Evolutionary conservation across 2,329 filamentous ascomycete genomes (phyloP), one percentile per base, ranked within the genome.

Genomic region (Colletotrichum higginsianum): DNA sequence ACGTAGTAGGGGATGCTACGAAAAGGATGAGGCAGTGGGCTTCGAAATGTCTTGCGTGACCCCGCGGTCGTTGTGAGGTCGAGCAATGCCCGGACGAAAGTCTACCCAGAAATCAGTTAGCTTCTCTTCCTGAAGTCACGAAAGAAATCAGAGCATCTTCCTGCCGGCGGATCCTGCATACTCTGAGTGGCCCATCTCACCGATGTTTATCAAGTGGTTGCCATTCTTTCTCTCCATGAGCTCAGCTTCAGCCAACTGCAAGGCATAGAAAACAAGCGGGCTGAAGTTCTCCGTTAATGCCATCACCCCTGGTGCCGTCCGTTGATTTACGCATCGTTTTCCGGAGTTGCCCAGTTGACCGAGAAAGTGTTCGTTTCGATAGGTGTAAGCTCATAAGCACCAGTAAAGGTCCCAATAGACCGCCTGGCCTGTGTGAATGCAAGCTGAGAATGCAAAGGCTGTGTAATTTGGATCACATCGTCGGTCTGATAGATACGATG

Each of bases 11-110:
- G 13, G 61, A 53, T 21, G 61, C 49, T 9, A 42, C 35, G 11
- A 35, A n/a, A 38, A 63, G 61, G 35, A 52, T 63, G 47, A 63
- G 35, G 21, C 16, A n/a, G 30, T 53, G 47, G 38, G 21, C 38
- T 26, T 53, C 61, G 6, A 53, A 30, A 16, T 53, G 61, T 30
- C 35, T 63, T 21, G 53, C 30, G 18, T 40, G 8, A 40, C 6
- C 2, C 16, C 26, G 2, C 2, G 5, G 38, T 18, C 11, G 7
- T 53, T 38, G 30, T 2, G 26, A 11, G n/a, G 50, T 26, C 15
- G 52, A 12, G 4, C 30, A 55, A 13, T 12, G 52, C n/a, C 30
- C 12, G 30, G 30, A 7, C 5, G 18, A 44, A 6, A 26, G 7
- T 9, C 53, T 15, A n/a, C 11, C 12, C 16, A 21, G 52, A 11